Percentiles rank a stretch among this genome's conserved stretches.
Conservation (phyloP, 2,329 filamentous ascomycete genomes). For the Penicillium corylophilum region DNA sequence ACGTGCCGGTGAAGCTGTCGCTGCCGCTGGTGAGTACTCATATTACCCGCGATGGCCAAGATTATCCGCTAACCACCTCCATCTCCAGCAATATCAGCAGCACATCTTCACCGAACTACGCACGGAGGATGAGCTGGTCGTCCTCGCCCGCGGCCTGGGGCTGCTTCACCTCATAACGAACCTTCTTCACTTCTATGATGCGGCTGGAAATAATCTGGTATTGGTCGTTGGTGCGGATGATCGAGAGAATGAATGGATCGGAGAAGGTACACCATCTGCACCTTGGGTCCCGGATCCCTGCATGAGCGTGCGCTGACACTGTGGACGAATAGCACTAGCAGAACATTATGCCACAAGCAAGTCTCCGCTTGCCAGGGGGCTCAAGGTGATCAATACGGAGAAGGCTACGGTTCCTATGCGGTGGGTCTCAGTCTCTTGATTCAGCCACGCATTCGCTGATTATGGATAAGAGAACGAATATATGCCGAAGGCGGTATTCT, state of each 20-base stretch:
- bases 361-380: conserved; percentile 74
- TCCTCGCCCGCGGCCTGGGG: conserved; percentile 87
- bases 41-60: background rate
- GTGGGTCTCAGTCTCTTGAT: conserved; percentile 28
- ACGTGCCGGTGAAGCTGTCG: conserved; percentile 61
- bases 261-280: conserved; percentile 58
- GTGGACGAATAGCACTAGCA: conserved; percentile 62
- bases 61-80: conserved; percentile 13
- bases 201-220: conserved; percentile 88
- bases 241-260: conserved; percentile 94
- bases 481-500: conserved; percentile 88
- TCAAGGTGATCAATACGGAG: conserved; percentile 93
- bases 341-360: conserved; percentile 92
- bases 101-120: conserved; percentile 89
- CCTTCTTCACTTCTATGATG: conserved; percentile 93
- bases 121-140: conserved; percentile 86
- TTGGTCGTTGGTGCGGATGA: conserved; percentile 87
- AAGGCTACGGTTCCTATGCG: conserved; percentile 77
- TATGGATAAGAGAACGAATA: conserved; percentile 70
- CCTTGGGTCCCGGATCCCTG: background rate
- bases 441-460: conserved; percentile 20
- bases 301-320: background rate
- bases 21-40: conserved; percentile 54
- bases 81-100: conserved; percentile 78
- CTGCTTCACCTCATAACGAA: conserved; percentile 93